Percentiles rank a stretch among this genome's conserved stretches.
Conservation (phyloP, 2,329 filamentous ascomycete genomes). For the Claviceps arundinis region DNA sequence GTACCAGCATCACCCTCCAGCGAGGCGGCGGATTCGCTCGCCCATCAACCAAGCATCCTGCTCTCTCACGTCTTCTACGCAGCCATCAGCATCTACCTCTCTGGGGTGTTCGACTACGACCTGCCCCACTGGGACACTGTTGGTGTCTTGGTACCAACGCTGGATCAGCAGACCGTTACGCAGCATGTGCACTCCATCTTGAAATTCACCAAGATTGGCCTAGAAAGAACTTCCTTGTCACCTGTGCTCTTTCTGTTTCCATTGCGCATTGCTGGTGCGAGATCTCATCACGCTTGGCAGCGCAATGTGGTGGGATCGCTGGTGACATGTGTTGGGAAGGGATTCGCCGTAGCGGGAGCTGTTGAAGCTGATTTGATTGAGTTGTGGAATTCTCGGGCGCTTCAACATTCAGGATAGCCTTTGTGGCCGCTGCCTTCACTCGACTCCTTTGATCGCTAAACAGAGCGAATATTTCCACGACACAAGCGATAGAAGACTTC, state of each 20-base stretch:
- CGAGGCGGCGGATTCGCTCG: neutral
- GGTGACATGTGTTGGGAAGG: neutral
- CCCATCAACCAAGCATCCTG: conserved; percentile 7
- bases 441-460: neutral
- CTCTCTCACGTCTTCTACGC: conserved; percentile 16
- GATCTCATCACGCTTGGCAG: conserved; percentile 9
- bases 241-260: conserved; percentile 22
- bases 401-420: neutral
- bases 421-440: neutral
- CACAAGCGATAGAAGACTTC: no score
- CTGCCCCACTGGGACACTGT: conserved; percentile 15
- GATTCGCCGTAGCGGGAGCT: neutral
- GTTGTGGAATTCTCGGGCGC: neutral
- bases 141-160: neutral
- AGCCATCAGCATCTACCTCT: conserved; percentile 23
- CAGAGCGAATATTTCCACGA: neutral
- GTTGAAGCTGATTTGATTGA: neutral
- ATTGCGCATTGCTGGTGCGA: conserved; percentile 20
- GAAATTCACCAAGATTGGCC: conserved; percentile 3
- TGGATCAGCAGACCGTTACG: neutral
- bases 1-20: neutral
- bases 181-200: conserved; percentile 13
- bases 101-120: conserved; percentile 23
- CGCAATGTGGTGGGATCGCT: neutral
- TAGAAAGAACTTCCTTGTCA: conserved; percentile 14